Conservation (phyloP, 441 rosid genomes). For the Gossypium davidsonii region DNA sequence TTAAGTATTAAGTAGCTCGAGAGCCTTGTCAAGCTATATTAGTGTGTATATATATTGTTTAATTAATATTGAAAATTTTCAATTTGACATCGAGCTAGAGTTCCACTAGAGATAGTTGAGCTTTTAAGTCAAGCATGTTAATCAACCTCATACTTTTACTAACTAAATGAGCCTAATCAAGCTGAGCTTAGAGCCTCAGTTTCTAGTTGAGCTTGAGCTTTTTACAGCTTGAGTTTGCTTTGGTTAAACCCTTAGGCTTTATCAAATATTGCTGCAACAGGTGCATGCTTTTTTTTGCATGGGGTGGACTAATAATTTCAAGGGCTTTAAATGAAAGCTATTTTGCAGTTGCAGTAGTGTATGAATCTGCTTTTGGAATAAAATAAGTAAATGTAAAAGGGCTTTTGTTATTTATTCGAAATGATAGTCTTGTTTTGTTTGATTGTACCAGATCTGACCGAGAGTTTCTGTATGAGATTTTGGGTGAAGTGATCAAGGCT, state of each 20-base stretch:
- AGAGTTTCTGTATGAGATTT: constrained; percentile 69
- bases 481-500: constrained; percentile 86
- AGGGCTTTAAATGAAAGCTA: neutral
- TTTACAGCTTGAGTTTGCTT: neutral
- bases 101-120: neutral
- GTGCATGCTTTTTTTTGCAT: neutral
- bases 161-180: neutral
- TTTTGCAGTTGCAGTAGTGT: neutral
- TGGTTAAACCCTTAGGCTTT: too few species aligned
- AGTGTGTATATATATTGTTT: neutral
- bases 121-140: neutral
- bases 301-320: neutral
- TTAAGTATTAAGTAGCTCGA: neutral
- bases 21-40: neutral
- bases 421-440: neutral
- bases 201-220: neutral
- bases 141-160: neutral
- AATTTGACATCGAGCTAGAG: neutral
- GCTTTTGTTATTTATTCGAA: neutral
- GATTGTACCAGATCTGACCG: constrained; percentile 60
- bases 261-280: neutral
- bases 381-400: neutral
- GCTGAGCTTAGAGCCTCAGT: neutral
- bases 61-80: neutral
- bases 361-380: neutral